Conservation (phyloP, 805 yeast species). For the Metschnikowia similis region DNA sequence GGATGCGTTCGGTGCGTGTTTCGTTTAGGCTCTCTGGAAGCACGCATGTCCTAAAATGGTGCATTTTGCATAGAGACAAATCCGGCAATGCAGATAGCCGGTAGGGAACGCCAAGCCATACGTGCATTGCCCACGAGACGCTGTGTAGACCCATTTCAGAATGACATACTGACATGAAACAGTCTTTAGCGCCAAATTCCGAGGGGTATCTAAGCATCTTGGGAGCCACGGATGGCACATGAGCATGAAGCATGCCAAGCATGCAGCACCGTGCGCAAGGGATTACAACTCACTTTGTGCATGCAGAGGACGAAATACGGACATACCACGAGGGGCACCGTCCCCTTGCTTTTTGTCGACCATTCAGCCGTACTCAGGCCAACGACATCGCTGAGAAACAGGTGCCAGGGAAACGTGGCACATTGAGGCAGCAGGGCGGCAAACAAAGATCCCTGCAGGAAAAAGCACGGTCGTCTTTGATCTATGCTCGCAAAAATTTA, state of each 20-base stretch:
- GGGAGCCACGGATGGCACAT: background rate
- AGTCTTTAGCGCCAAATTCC: background rate
- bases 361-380: background rate
- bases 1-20: background rate
- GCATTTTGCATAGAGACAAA: background rate
- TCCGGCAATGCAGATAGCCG: background rate
- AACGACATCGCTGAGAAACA: background rate
- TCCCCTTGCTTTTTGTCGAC: background rate
- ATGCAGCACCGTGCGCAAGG: slow-evolving; percentile 3
- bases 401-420: background rate
- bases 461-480: background rate
- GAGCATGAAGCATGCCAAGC: background rate
- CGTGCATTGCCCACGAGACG: background rate
- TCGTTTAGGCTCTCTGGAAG: background rate
- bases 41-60: background rate
- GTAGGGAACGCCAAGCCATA: background rate
- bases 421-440: background rate
- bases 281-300: slow-evolving; percentile 1
- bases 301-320: background rate
- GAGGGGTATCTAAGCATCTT: background rate
- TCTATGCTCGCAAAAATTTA: background rate
- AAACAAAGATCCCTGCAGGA: background rate
- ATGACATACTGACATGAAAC: background rate
- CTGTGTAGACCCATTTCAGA: background rate
- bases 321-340: background rate